Evolutionary conservation across 2,329 filamentous ascomycete species (phyloP).

Genomic region (Ophiostoma tasmaniense): DNA sequence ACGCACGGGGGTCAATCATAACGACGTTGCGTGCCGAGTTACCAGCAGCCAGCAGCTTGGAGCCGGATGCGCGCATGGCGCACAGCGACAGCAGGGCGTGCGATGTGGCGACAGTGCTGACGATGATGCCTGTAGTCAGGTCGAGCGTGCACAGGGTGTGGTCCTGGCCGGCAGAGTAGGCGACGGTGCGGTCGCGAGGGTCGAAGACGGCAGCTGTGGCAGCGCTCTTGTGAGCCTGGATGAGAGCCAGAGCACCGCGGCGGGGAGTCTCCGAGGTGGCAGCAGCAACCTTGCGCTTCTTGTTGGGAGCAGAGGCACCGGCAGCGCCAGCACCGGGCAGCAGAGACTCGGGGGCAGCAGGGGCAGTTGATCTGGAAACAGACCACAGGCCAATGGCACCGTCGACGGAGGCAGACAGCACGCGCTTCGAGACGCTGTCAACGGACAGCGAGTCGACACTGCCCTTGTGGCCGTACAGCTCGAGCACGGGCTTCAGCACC

Average conservation of each 20-base stretch:
- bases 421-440: constrained; percentile 60
- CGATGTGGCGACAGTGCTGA: constrained; percentile 74
- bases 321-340: constrained; percentile 53
- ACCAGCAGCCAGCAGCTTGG: constrained; percentile 55
- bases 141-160: constrained; percentile 88
- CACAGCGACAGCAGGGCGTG: constrained; percentile 74
- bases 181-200: constrained; percentile 73
- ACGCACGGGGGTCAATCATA: constrained; percentile 80
- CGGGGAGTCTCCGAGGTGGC: constrained; percentile 48
- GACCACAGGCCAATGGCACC: constrained; percentile 84
- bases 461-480: constrained; percentile 36
- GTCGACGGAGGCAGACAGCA: constrained; percentile 81
- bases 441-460: constrained; percentile 66
- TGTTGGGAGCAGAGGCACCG: constrained; percentile 39
- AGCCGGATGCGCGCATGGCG: constrained; percentile 47
- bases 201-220: constrained; percentile 80
- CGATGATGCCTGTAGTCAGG: constrained; percentile 67
- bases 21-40: constrained; percentile 82
- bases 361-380: constrained; percentile 40
- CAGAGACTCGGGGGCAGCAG: constrained; percentile 59
- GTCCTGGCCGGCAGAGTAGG: constrained; percentile 86
- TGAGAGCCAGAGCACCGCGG: constrained; percentile 68
- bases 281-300: constrained; percentile 62
- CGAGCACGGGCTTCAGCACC: constrained; percentile 19
- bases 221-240: constrained; percentile 58